A percentile compares a stretch with the other conserved stretches of the same genome.
Conservation (phyloP, 2,329 filamentous ascomycete species). For the Alternaria postmessia region DNA sequence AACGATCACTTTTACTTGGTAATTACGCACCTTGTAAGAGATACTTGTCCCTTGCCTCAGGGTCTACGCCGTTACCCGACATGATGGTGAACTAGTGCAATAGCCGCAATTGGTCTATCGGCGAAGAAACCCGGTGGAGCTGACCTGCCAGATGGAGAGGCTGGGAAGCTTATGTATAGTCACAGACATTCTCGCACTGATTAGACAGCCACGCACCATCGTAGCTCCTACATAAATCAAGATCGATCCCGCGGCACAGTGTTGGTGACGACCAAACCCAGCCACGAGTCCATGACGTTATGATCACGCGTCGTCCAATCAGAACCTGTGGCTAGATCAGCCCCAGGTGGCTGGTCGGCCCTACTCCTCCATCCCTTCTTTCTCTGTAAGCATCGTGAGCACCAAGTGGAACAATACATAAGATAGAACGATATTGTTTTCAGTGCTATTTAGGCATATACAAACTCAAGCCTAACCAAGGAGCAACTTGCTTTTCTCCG, state of each 20-base stretch:
- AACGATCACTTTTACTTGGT: neutral
- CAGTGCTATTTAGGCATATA: neutral
- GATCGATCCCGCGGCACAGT: neutral
- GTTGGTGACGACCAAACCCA: neutral
- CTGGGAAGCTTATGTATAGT: neutral
- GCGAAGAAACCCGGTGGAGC: neutral
- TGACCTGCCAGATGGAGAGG: neutral
- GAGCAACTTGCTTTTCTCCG: constrained; percentile 19
- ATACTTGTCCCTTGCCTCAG: constrained; percentile 47
- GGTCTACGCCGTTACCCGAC: constrained; percentile 35
- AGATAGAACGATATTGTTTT: neutral
- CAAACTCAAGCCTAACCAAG: neutral
- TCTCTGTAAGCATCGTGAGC: neutral
- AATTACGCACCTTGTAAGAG: constrained; percentile 37
- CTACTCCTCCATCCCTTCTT: neutral
- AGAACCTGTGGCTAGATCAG: constrained; percentile 4
- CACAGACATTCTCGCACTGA: neutral
- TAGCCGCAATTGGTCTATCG: neutral
- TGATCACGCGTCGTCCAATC: constrained; percentile 9
- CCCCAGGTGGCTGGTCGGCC: neutral
- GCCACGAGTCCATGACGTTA: constrained; percentile 14
- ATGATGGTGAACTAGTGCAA: neutral
- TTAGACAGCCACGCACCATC: neutral
- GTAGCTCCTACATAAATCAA: neutral
- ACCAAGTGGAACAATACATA: neutral